Conservation (phyloP, 2,329 filamentous ascomycete species). For the Aspergillus fructus region DNA sequence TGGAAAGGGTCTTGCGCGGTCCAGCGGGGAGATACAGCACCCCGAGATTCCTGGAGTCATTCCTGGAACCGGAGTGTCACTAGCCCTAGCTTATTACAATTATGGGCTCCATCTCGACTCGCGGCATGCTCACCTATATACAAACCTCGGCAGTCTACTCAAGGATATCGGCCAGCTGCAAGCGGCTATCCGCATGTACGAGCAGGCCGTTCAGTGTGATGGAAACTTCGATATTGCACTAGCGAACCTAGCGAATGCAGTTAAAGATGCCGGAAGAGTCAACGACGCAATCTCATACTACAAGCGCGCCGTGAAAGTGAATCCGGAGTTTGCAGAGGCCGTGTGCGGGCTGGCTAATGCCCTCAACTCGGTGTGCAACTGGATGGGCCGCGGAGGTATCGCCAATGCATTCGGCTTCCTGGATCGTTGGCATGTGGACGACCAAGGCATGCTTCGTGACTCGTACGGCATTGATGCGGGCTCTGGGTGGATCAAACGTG, state of each 20-base stretch:
- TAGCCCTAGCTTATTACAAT: slow-evolving; percentile 92
- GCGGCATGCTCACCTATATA: slow-evolving; percentile 92
- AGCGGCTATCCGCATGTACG: slow-evolving; percentile 94
- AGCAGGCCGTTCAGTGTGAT: slow-evolving; percentile 88
- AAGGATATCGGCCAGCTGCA: slow-evolving; percentile 95
- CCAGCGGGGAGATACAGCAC: slow-evolving; percentile 40
- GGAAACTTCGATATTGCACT: slow-evolving; percentile 94
- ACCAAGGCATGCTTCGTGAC: slow-evolving; percentile 78
- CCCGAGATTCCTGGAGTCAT: slow-evolving; percentile 71
- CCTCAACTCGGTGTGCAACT: slow-evolving; percentile 93
- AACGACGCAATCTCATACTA: slow-evolving; percentile 92
- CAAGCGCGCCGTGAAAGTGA: slow-evolving; percentile 83
- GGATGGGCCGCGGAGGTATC: slow-evolving; percentile 85
- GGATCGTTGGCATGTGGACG: slow-evolving; percentile 92
- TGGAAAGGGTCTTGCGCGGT: slow-evolving; percentile 37
- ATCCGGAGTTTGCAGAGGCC: slow-evolving; percentile 93
- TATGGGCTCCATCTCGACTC: slow-evolving; percentile 85
- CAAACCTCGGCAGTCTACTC: slow-evolving; percentile 88
- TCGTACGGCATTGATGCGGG: slow-evolving; percentile 62
- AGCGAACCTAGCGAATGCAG: slow-evolving; percentile 93
- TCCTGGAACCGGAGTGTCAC: slow-evolving; percentile 80
- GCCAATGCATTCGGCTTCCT: slow-evolving; percentile 69
- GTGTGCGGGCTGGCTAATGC: slow-evolving; percentile 95
- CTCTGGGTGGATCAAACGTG: slow-evolving; percentile 80
- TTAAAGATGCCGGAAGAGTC: slow-evolving; percentile 93